These are phyloP conservation scores for Onygena corvina DNA, from an alignment of 2,329 filamentous ascomycete species.

Conservation along the genomic window DNA sequence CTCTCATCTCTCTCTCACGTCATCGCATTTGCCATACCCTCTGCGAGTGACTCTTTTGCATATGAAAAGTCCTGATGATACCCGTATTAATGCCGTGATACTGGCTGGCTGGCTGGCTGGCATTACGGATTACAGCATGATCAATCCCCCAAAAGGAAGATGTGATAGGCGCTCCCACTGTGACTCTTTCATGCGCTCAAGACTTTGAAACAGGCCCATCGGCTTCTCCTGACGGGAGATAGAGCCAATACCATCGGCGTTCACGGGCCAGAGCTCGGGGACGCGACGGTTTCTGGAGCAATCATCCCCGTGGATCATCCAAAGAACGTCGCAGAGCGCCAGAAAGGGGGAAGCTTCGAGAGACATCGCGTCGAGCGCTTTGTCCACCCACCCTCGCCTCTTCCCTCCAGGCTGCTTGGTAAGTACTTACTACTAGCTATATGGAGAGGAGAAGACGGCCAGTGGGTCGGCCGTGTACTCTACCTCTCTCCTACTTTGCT, in stretches of 20 bases:
- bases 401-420: no score
- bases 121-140: neutral
- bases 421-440: neutral
- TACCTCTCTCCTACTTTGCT: neutral
- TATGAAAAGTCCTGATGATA: neutral
- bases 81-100: neutral
- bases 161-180: neutral
- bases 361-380: neutral
- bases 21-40: neutral
- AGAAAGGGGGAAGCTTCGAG: neutral
- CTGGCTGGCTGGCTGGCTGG: neutral
- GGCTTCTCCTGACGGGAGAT: constrained; percentile 4
- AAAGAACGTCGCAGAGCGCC: neutral
- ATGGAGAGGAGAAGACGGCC: no score
- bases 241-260: neutral
- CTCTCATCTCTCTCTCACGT: neutral
- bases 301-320: neutral
- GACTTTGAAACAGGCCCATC: constrained; percentile 3
- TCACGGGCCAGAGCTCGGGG: neutral
- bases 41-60: neutral
- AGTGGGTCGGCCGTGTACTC: neutral
- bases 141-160: neutral
- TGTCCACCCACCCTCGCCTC: neutral
- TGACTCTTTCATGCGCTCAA: constrained; percentile 4
- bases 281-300: neutral